phyloP scores from a whole-genome alignment of 768 basidiomycete species.

The Guyanaporus albipodus region DNA sequence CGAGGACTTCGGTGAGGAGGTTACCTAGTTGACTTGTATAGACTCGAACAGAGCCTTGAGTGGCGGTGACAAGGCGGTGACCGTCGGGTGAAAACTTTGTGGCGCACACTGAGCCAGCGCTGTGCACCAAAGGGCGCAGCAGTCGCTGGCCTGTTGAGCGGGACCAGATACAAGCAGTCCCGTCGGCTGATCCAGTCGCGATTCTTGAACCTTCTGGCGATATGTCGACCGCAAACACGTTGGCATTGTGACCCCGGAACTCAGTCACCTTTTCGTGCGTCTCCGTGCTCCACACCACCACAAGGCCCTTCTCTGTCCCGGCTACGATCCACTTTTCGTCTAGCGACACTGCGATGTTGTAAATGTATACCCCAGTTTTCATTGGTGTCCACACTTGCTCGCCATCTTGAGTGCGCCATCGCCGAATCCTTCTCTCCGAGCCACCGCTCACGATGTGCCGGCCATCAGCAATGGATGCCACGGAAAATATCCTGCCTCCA shows the following conservation, averaged over 20 bases:
- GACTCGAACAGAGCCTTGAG: not conserved
- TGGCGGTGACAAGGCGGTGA: not conserved
- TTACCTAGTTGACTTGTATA: not conserved
- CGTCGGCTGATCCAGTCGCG: too few relatives aligned
- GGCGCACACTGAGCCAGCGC: too few relatives aligned
- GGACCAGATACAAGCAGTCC: too few relatives aligned
- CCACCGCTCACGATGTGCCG: not conserved
- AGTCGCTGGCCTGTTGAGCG: too few relatives aligned
- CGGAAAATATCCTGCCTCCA: not conserved
- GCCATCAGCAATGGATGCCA: not conserved
- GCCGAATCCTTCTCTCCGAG: not conserved
- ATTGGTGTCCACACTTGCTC: not conserved
- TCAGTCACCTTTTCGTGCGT: not conserved
- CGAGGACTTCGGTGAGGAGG: not conserved
- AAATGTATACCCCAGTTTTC: not conserved
- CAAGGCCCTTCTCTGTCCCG: not conserved
- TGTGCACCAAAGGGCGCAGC: too few relatives aligned
- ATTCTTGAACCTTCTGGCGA: not conserved
- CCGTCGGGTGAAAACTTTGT: not conserved
- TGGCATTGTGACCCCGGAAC: not conserved
- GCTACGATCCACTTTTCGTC: not conserved
- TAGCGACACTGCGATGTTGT: not conserved
- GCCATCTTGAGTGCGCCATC: not conserved
- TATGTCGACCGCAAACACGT: not conserved
- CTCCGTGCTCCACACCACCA: not conserved